A percentile compares a stretch with the other conserved stretches of the same genome.
Evolutionary conservation across 1,284 basidiomycete genomes (phyloP).

Genomic region (Microbotryum scabiosae): DNA sequence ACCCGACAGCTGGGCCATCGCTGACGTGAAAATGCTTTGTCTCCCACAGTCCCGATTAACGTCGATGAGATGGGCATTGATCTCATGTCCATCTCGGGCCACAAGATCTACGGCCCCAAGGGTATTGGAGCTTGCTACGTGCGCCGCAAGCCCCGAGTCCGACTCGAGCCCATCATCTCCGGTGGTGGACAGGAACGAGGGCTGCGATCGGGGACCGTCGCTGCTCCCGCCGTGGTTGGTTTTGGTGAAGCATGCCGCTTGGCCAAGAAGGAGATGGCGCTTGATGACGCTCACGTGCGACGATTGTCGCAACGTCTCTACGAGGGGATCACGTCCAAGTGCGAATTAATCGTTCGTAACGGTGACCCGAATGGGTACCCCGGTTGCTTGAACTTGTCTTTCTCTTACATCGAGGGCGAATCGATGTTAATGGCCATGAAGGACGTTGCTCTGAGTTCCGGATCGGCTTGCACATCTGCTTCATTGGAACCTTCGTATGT

Average conservation of each 20-base stretch:
- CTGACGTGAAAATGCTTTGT: neutral
- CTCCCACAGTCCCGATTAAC: constrained; percentile 56
- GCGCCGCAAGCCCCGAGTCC: constrained; percentile 80
- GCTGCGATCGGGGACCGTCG: constrained; percentile 83
- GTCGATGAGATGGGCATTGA: constrained; percentile 96
- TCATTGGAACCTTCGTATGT: constrained; percentile 98
- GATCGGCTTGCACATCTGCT: constrained; percentile 96
- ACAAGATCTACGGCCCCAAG: constrained; percentile 98
- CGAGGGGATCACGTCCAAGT: constrained; percentile 67
- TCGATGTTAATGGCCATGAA: constrained; percentile 97
- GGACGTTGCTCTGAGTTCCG: constrained; percentile 95
- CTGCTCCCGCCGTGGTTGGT: constrained; percentile 83
- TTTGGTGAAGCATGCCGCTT: constrained; percentile 91
- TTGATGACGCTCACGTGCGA: constrained; percentile 72
- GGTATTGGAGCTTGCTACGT: constrained; percentile 94
- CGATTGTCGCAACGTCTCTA: constrained; percentile 74
- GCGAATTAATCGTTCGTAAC: constrained; percentile 88
- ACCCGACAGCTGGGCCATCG: neutral
- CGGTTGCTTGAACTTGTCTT: constrained; percentile 71
- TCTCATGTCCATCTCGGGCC: constrained; percentile 89
- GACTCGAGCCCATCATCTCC: constrained; percentile 88
- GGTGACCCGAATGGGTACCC: constrained; percentile 65
- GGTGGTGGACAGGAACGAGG: constrained; percentile 98
- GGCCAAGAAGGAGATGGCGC: constrained; percentile 83
- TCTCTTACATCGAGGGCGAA: constrained; percentile 92